Evolutionary conservation across 495 filamentous ascomycete species (phyloP).

Genomic region (Lineolata rhizophorae): DNA sequence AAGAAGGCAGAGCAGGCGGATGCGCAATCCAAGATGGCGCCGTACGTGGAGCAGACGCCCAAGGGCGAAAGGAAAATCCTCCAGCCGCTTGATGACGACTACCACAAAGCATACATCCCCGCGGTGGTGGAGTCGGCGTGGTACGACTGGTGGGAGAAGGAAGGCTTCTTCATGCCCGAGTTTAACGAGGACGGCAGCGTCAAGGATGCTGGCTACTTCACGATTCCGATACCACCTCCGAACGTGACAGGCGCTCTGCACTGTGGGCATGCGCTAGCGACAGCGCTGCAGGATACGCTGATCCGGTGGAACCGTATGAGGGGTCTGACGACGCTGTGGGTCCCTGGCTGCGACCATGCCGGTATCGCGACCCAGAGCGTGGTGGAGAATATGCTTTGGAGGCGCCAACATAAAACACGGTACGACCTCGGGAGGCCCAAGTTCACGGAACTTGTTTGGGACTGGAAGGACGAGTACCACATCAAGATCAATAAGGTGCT

Average conservation of each 20-base stretch:
- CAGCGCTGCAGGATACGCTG: slow-evolving; percentile 50
- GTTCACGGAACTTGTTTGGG: slow-evolving; percentile 39
- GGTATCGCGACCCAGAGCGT: slow-evolving; percentile 59
- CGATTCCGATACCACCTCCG: slow-evolving; percentile 55
- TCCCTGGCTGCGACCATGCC: slow-evolving; percentile 58
- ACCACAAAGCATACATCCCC: slow-evolving; percentile 32
- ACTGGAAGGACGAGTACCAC: slow-evolving; percentile 53
- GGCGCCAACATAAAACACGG: slow-evolving; percentile 39
- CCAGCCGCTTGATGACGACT: slow-evolving; percentile 18
- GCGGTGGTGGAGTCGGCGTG: slow-evolving; percentile 31
- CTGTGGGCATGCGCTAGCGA: slow-evolving; percentile 46
- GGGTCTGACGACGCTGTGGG: slow-evolving; percentile 37
- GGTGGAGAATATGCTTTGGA: slow-evolving; percentile 57
- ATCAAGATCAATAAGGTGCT: slow-evolving; percentile 35
- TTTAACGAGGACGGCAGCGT: slow-evolving; percentile 39
- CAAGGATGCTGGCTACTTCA: slow-evolving; percentile 45
- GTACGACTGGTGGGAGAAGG: slow-evolving; percentile 38
- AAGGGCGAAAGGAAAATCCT: slow-evolving; percentile 22
- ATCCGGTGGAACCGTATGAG: slow-evolving; percentile 47
- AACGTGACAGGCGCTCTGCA: slow-evolving; percentile 56
- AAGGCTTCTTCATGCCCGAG: slow-evolving; percentile 53
- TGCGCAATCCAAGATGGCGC: slow-evolving; percentile 14
- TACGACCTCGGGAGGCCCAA: slow-evolving; percentile 39
- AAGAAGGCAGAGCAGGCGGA: slow-evolving; percentile 21
- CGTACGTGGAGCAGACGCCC: slow-evolving; percentile 19